phyloP scores from a whole-genome alignment of 1,284 basidiomycete genomes.

The Cerioporus squamosus region DNA sequence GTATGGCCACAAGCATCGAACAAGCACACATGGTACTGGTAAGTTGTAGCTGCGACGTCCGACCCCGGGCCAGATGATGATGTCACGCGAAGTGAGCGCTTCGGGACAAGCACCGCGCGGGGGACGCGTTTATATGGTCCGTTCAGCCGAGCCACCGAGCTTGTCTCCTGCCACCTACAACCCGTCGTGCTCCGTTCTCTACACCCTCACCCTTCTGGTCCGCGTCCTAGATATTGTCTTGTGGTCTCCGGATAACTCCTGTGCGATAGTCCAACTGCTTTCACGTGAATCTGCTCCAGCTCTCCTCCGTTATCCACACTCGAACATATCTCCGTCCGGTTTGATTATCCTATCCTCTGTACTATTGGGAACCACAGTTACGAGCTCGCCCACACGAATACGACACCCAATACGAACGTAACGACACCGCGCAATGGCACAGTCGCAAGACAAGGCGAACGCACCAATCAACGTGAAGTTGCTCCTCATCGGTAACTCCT shows the following conservation, averaged over 20 bases:
- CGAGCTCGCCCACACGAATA: no score
- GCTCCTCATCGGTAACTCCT: slow-evolving; percentile 85
- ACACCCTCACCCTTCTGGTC: neutral
- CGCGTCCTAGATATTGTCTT: neutral
- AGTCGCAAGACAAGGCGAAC: slow-evolving; percentile 17
- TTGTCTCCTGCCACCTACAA: neutral
- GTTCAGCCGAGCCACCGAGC: slow-evolving; percentile 4
- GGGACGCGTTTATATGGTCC: slow-evolving; percentile 12
- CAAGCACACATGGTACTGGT: no score
- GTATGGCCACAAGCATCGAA: no score
- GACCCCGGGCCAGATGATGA: slow-evolving; percentile 13
- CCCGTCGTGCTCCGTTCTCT: neutral
- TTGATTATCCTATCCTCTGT: neutral
- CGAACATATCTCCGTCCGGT: no score
- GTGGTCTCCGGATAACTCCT: neutral
- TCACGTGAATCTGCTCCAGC: no score
- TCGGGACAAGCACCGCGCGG: slow-evolving; percentile 1
- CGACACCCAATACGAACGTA: neutral
- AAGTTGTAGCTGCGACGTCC: no score
- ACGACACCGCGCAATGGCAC: slow-evolving; percentile 15
- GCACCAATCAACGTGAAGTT: slow-evolving; percentile 65
- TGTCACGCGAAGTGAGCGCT: slow-evolving; percentile 16
- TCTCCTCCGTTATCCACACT: no score
- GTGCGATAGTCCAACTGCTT: no score
- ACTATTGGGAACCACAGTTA: no score